Evolutionary conservation across 257 asterid genomes (phyloP).

Genomic region (Nicotiana benthamiana): DNA sequence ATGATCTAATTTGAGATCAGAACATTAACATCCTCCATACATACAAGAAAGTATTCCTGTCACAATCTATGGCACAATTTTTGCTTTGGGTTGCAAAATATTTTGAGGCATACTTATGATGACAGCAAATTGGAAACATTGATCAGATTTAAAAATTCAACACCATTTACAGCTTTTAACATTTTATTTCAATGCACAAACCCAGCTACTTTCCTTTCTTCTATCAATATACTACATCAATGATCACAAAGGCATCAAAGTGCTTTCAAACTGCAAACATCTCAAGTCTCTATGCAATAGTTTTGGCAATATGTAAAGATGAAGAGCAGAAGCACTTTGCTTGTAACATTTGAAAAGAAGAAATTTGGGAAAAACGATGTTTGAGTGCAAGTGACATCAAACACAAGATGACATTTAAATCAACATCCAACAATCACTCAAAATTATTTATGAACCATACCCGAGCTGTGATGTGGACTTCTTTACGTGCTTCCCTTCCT

Average conservation of each 20-base stretch:
- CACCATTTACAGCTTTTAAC: not conserved
- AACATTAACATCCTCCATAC: not conserved
- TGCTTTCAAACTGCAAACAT: not conserved
- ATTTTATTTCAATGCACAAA: no score
- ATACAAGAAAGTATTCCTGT: not conserved
- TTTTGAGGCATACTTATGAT: not conserved
- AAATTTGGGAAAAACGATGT: not conserved
- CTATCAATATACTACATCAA: no score
- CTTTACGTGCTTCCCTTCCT: constrained; percentile 79
- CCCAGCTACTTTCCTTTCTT: no score
- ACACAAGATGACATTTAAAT: not conserved
- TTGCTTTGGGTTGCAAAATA: not conserved
- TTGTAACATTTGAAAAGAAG: not conserved
- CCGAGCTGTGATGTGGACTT: constrained; percentile 89
- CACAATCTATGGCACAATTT: not conserved
- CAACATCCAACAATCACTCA: constrained; percentile 2
- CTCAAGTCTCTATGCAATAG: not conserved
- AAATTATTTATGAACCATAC: constrained; percentile 33
- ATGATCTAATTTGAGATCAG: not conserved
- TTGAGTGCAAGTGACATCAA: not conserved
- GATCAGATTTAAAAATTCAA: not conserved
- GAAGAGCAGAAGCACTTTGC: not conserved
- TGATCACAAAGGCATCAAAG: not conserved
- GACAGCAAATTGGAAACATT: not conserved
- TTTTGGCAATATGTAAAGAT: no score